Conservation (phyloP, 306 rosid species). For the Vicia sativa region DNA sequence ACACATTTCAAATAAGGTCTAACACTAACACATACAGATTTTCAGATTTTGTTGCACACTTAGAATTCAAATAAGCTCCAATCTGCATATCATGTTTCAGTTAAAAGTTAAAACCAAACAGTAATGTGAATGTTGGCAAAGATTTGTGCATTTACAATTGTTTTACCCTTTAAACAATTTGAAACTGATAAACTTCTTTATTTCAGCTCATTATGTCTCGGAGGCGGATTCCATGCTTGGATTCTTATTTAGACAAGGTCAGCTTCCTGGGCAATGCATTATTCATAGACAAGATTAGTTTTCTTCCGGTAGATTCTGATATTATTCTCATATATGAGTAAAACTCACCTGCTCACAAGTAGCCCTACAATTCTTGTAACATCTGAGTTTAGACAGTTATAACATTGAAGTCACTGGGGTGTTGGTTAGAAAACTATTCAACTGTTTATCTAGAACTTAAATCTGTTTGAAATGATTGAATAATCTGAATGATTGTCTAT, state of each 20-base stretch:
- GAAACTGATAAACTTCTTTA: slow-evolving; percentile 31
- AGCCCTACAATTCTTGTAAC: background rate
- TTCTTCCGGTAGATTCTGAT: slow-evolving; percentile 18
- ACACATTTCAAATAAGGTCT: too few relatives aligned
- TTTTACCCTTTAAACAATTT: slow-evolving; percentile 26
- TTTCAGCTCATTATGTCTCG: slow-evolving; percentile 94
- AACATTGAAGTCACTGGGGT: slow-evolving; percentile 9
- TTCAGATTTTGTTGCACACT: background rate
- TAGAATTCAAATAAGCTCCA: slow-evolving; percentile 11
- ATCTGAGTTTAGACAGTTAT: slow-evolving; percentile 20
- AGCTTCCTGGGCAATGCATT: slow-evolving; percentile 27
- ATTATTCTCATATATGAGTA: slow-evolving; percentile 8
- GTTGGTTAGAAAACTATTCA: slow-evolving; percentile 1
- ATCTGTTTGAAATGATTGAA: slow-evolving; percentile 7
- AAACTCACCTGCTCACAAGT: background rate
- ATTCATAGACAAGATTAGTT: background rate
- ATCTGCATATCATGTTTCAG: slow-evolving; percentile 5
- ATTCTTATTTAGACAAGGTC: slow-evolving; percentile 94
- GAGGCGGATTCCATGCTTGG: slow-evolving; percentile 94
- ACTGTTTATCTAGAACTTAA: slow-evolving; percentile 14
- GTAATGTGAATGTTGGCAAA: slow-evolving; percentile 1
- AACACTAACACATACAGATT: background rate
- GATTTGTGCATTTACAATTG: slow-evolving; percentile 15
- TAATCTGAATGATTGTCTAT: slow-evolving; percentile 19
- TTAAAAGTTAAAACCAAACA: slow-evolving; percentile 1